These are phyloP conservation scores for Dimargaris xerosporica DNA, from an alignment of 192 early-diverging fungal genomes.

Conservation along the genomic window DNA sequence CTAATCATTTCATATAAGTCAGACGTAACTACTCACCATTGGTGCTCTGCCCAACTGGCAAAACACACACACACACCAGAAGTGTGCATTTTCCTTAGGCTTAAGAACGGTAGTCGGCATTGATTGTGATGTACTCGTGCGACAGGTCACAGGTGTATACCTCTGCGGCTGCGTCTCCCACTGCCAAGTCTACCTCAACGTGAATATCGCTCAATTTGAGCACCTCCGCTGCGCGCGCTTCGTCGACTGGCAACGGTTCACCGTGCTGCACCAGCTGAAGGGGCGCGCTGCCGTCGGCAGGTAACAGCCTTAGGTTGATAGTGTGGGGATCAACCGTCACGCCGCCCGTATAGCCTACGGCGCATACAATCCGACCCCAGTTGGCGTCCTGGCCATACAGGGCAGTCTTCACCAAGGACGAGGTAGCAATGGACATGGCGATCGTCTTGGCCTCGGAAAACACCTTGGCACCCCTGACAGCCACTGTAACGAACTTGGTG, in stretches of 20 bases:
- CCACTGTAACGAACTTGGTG: constrained; percentile 89
- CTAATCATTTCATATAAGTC: too few relatives aligned
- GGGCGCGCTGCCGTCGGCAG: constrained; percentile 39
- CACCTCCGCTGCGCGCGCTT: constrained; percentile 65
- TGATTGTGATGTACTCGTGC: constrained; percentile 88
- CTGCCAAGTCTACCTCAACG: constrained; percentile 60
- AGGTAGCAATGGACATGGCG: constrained; percentile 77
- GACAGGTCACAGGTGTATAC: constrained; percentile 95
- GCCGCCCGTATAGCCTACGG: constrained; percentile 72
- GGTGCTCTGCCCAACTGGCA: too few relatives aligned
- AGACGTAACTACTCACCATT: too few relatives aligned
- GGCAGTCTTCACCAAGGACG: constrained; percentile 89
- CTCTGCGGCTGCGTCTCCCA: constrained; percentile 54
- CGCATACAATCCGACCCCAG: constrained; percentile 91
- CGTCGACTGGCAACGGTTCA: constrained; percentile 68
- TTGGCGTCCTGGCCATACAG: constrained; percentile 95
- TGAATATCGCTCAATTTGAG: constrained; percentile 72
- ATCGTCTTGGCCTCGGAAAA: constrained; percentile 70
- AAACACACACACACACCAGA: too few relatives aligned
- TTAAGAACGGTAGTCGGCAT: constrained; percentile 75
- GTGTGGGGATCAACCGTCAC: constrained; percentile 48
- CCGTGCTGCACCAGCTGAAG: constrained; percentile 63
- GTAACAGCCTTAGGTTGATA: constrained; percentile 62
- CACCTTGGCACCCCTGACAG: constrained; percentile 54
- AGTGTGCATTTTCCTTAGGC: not conserved